Evolutionary conservation across 805 yeast genomes (phyloP), one percentile per base, ranked within the genome.

Genomic region (Hyphopichia homilentoma): DNA sequence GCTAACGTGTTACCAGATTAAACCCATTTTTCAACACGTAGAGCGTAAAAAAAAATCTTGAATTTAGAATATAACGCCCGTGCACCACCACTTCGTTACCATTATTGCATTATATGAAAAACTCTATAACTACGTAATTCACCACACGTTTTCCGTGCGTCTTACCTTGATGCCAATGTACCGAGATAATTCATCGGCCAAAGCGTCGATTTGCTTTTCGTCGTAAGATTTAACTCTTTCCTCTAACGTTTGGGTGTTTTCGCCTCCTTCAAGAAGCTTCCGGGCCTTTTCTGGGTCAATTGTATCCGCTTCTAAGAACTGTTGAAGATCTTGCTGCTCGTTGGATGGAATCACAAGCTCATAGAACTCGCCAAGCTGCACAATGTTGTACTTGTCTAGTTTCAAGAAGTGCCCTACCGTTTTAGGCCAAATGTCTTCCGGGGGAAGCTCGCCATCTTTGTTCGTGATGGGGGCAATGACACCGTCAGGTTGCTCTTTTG

Each of bases 371-470:
- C 84, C 74, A 44, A 86, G 62, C 28, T 67, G 65, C 16, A 81
- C 62, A 25, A 84, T 48, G 7, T 60, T 53, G 8, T 61, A 58
- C 35, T 75, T 70, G 1, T 55, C 41, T 23, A 85, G 52, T 2
- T 57, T 55, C 25, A 59, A 57, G 41, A 84, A 81, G 0, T 76
- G 79, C 2, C 53, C 63, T 15, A 79, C 50, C 2, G 82, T 78
- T 7, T 50, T 50, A 6, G 96, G 96, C 55, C 77, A 84, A 7
- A 47, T 16, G 7, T 60, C 66, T 4, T 56, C 53, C 1, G 69
- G 58, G 4, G 93, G 86, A 22, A 65, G 68, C 27, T 77, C 84
- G 16, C 95, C 95, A 52, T 84, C 93, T n/a, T 76, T 69, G 48
- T 81, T 82, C n/a, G 82, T 75, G 35, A 87, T 54, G 1, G 89